A percentile compares a stretch with the other conserved stretches of the same genome.
Conservation (phyloP, 176 grass and related monocot species). For the Raddia distichophylla region DNA sequence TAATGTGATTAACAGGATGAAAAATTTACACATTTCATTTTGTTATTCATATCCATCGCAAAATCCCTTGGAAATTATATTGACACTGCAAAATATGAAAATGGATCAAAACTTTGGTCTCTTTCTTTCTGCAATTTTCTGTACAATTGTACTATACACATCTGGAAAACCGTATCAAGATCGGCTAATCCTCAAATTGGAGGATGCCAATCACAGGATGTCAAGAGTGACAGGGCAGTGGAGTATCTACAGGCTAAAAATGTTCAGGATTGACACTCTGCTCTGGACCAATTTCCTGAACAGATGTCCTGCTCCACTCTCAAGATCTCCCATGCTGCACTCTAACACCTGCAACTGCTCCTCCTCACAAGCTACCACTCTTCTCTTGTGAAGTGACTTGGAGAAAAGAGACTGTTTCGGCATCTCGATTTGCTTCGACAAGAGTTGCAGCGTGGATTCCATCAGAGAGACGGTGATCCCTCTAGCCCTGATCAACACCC, state of each 20-base stretch:
- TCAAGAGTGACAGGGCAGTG: background rate
- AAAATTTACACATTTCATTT: background rate
- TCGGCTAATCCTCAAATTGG: constrained; percentile 43
- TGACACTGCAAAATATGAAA: background rate
- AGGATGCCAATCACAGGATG: constrained; percentile 29
- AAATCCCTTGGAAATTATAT: background rate
- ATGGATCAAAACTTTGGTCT: constrained; percentile 22
- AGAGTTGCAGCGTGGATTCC: constrained; percentile 19
- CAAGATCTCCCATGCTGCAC: constrained; percentile 37
- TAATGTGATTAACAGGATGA: background rate
- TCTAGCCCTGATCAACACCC: constrained; percentile 35
- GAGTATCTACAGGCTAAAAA: constrained; percentile 37
- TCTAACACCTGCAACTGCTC: constrained; percentile 40
- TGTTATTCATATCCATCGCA: background rate
- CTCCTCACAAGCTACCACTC: constrained; percentile 22
- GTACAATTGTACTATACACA: constrained; percentile 25
- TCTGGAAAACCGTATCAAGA: background rate
- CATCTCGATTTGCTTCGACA: constrained; percentile 37
- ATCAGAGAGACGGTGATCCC: constrained; percentile 42
- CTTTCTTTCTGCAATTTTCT: constrained; percentile 10
- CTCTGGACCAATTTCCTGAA: constrained; percentile 42
- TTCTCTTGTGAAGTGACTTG: constrained; percentile 42
- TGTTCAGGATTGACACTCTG: constrained; percentile 50
- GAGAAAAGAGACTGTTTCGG: constrained; percentile 37
- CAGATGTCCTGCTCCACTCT: constrained; percentile 25